phyloP scores from a whole-genome alignment of 1,284 basidiomycete genomes.

The Cryptococcus sp. region DNA sequence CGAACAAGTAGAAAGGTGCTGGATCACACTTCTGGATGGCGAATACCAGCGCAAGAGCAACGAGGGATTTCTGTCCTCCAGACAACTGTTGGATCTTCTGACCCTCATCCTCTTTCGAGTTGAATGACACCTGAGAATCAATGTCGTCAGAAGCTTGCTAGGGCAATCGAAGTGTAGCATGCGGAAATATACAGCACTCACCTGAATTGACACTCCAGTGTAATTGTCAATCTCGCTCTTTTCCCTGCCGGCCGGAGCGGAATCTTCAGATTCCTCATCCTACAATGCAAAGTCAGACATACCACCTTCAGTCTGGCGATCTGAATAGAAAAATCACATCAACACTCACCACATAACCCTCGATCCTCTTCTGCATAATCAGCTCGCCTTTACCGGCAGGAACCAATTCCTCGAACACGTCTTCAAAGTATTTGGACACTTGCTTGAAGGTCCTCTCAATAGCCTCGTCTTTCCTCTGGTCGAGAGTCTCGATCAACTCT shows the following conservation, averaged over 20 bases:
- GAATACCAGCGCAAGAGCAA: slow-evolving; percentile 92
- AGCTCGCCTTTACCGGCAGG: slow-evolving; percentile 87
- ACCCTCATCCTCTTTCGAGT: slow-evolving; percentile 95
- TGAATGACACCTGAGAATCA: slow-evolving; percentile 80
- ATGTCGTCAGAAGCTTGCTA: slow-evolving; percentile 1
- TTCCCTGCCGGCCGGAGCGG: slow-evolving; percentile 49
- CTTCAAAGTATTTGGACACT: slow-evolving; percentile 93
- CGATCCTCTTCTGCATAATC: slow-evolving; percentile 86
- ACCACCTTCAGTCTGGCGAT: neutral
- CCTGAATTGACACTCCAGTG: slow-evolving; percentile 94
- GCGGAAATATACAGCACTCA: slow-evolving; percentile 32
- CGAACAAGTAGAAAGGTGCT: slow-evolving; percentile 99
- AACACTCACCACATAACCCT: slow-evolving; percentile 63
- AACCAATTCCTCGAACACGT: slow-evolving; percentile 96
- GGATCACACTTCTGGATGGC: slow-evolving; percentile 99
- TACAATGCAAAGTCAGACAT: slow-evolving; percentile 18
- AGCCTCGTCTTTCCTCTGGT: slow-evolving; percentile 96
- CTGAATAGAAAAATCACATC: neutral
- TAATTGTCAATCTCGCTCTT: slow-evolving; percentile 87
- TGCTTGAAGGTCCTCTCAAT: slow-evolving; percentile 98
- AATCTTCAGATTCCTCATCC: slow-evolving; percentile 51
- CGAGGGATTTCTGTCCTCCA: slow-evolving; percentile 96
- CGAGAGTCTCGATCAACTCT: slow-evolving; percentile 91
- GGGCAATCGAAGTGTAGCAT: neutral
- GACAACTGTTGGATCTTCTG: slow-evolving; percentile 94